Base-by-base conservation (phyloP, 1,284 basidiomycete species). In the Ustilago esculenta region DNA sequence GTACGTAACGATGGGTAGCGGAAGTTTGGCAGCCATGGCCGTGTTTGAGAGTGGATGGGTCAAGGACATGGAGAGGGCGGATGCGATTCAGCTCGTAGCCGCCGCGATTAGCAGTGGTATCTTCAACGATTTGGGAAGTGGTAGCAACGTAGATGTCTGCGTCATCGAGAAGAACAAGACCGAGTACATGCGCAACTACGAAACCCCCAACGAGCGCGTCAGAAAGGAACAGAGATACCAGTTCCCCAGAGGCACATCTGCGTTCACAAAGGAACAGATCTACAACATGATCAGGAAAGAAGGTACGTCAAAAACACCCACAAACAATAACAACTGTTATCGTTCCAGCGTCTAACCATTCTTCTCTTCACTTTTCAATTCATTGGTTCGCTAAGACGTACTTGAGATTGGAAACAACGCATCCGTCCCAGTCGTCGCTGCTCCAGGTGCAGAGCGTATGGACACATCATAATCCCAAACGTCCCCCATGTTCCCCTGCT, bases 1-100 rank as follows among this genome's bases (percentile, higher is more conserved):
- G 0, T 99, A 97, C 78, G 95, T 98, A 27, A 98, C 96, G 0
- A 98, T 98, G 95, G 96, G 96, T 29, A 94, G 91, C 5, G 96
- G 96, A 63, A 90, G 88, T 76, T 86, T 98, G 44, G 96, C 96
- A 2, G 96, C 95, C 21, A 99, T 99, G 96, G 92, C 94, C 14
- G 90, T 98, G 12, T 98, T 99, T 75, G 96, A 99, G 82, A 89
- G 87, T 50, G 83, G 86, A 12, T 99, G 94, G 94, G 87, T 86
- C 77, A 86, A 92, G 35, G 85, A 92, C 81, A 88, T 98, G 88
- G 86, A 88, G 90, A 87, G 91, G 44, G 86, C 88, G 52, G 90
- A 91, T 41, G 95, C 94, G 1, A 87, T 98, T 55, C 85, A 86
- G 18, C 86, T 98, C 11, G 94, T 98, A 18, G 88, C 90, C 37